Evolutionary conservation across 2,329 filamentous ascomycete species (phyloP), one percentile per base, ranked within the genome.

Genomic region (Juglanconis sp.): DNA sequence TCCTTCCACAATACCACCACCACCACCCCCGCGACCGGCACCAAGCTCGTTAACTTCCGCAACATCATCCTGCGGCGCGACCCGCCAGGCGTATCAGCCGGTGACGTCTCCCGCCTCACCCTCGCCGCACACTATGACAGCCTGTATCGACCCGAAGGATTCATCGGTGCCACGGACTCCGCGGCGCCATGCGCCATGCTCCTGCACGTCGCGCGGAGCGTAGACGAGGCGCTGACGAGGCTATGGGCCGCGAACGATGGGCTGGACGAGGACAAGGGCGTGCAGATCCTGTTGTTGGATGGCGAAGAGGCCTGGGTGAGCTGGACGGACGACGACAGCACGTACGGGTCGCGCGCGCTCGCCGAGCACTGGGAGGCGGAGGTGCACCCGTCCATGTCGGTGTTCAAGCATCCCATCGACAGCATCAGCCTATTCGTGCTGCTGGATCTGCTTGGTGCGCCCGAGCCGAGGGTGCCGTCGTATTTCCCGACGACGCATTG

Each of bases 401-500:
- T 81, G 3, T 94, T 89, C 74, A 84, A 81, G 64, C 91, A 84
- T 35, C 84, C 85, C 0, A 74, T 95, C 4, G 82, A 83, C 34
- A 88, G 90, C 56, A 94, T 96, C 64, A 86, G 85, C 46, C 76
- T 94, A 10, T 96, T 98, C 71, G 81, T 98, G 8, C 85, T 98
- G n/a, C 84, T 98, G 35, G 95, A 98, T 72, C 82, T 98, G 8
- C 85, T 98, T 0, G 95, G 95, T 8, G 77, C 85, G 0, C 75
- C 83, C 10, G 74, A 84, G 47, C 92, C 93, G 0, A 76, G 69
- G 0, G 82, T 99, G 1, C 92, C 92, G 1, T 96, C 91, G 0
- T 97, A 94, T 76, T 97, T 96, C 72, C 82, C 87, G 61, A 89
- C 88, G 1, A 97, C 94, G 0, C 94, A 98, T 72, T 97, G 94